phyloP scores from a whole-genome alignment of 2,329 filamentous ascomycete genomes.

The Penicillium sp. region DNA sequence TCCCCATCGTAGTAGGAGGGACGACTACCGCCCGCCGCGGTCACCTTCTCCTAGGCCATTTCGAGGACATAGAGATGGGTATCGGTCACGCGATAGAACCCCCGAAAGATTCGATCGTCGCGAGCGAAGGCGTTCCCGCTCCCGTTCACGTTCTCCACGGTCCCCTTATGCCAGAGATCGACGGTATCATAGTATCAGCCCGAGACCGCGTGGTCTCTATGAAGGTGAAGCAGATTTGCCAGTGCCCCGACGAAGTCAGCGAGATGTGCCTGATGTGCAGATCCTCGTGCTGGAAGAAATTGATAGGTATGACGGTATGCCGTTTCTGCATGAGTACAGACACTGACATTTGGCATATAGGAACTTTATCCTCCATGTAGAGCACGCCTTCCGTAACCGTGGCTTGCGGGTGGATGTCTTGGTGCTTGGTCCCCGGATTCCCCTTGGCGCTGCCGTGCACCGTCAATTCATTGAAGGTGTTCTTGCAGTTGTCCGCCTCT shows the following conservation, averaged over 20 bases:
- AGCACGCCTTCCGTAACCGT: conserved; percentile 67
- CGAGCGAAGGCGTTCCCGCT: conserved; percentile 65
- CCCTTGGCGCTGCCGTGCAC: conserved; percentile 74
- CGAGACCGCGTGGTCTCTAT: conserved; percentile 52
- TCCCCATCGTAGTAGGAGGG: conserved; percentile 48
- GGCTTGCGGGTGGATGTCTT: conserved; percentile 74
- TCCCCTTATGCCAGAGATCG: conserved; percentile 59
- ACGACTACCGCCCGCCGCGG: conserved; percentile 61
- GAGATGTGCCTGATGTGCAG: conserved; percentile 83
- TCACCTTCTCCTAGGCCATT: conserved; percentile 58
- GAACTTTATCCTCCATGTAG: conserved; percentile 79
- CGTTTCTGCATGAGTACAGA: too few relatives aligned
- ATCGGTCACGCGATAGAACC: conserved; percentile 46
- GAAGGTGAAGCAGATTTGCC: conserved; percentile 62
- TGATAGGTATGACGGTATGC: conserved; percentile 45
- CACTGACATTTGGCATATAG: conserved; percentile 35
- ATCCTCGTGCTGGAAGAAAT: conserved; percentile 77
- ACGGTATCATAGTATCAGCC: conserved; percentile 66
- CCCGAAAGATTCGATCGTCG: conserved; percentile 52
- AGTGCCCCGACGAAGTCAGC: conserved; percentile 67
- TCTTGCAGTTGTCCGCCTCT: conserved; percentile 74
- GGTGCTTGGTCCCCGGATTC: conserved; percentile 71
- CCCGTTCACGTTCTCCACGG: conserved; percentile 54
- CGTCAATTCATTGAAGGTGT: conserved; percentile 87
- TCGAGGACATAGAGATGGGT: conserved; percentile 61